Conservation (phyloP, 768 basidiomycete genomes). For the Omphalotus guepiniiformis region DNA sequence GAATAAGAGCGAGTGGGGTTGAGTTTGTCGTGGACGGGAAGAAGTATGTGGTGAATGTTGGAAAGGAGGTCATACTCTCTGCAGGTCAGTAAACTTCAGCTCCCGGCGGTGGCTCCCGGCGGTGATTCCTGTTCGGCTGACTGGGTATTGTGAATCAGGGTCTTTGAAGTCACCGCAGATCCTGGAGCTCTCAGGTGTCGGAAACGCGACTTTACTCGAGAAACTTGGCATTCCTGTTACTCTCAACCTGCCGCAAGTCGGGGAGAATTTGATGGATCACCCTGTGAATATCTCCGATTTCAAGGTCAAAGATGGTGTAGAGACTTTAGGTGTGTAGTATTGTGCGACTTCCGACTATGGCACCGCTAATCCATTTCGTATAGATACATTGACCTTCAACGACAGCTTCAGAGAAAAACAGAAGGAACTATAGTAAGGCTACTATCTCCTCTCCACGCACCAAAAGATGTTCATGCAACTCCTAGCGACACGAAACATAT, state of each 20-base stretch:
- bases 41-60: not conserved
- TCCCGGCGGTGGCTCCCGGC: not conserved
- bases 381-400: not conserved
- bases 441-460: not conserved
- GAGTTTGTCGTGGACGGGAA: not conserved
- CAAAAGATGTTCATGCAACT: not conserved
- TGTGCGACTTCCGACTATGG: not conserved
- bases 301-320: not conserved
- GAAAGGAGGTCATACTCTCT: not conserved
- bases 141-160: not conserved
- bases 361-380: not conserved
- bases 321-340: not conserved
- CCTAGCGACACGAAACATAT: not conserved
- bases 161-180: not conserved
- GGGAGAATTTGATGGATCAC: constrained; percentile 3
- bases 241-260: not conserved
- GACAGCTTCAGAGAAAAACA: not conserved
- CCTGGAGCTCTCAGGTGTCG: not conserved
- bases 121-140: not conserved
- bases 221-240: not conserved
- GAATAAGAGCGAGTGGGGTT: not conserved
- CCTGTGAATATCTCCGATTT: not conserved
- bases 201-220: not conserved
- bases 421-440: not conserved
- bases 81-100: not conserved